Evolutionary conservation across 1,284 basidiomycete genomes (phyloP), one percentile per base, ranked within the genome.

Genomic region (Termitomyces sp.): DNA sequence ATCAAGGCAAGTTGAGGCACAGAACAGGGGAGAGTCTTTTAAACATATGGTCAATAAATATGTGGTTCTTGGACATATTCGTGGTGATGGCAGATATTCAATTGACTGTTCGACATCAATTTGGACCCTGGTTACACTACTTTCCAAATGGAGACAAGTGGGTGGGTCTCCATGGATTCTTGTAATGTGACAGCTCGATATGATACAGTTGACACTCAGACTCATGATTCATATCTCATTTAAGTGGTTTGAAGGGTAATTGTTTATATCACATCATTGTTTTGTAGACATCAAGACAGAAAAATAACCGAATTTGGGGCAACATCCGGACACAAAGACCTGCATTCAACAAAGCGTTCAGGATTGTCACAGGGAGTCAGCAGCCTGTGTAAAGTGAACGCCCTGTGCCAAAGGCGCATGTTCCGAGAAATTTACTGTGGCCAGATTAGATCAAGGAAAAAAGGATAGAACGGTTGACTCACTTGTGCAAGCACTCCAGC

Each of bases 361-460:
- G 44, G 74, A 61, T 38, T n/a, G 5, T 24, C 2, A 24, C 3
- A 24, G 3, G 5, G 24, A 24, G 24, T 24, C 24, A 24, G 24
- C 24, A 24, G 24, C 24, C 24, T 24, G 24, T 24, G 78, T 68
- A 74, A 97, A 98, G 62, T 80, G 84, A 57, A 98, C 93, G 5
- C 94, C 94, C 72, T 98, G 94, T 0, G 94, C 94, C 26, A 98
- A 76, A 9, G 91, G 92, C 46, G 93, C 87, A 64, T 86, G 81
- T 66, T 92, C 82, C 31, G 90, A 92, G 73, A 92, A 98, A 73
- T 98, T 98, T 69, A 98, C 78, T 80, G 56, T 31, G 55, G 28
- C 46, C 48, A 42, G 51, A 36, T 66, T 59, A 48, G 47, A 6
- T 38, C 19, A 17, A 45, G 36, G 5, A 41, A n/a, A 49, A 46